These are phyloP conservation scores for Teunomyces panamensis DNA, from an alignment of 805 yeast species.

Conservation along the genomic window DNA sequence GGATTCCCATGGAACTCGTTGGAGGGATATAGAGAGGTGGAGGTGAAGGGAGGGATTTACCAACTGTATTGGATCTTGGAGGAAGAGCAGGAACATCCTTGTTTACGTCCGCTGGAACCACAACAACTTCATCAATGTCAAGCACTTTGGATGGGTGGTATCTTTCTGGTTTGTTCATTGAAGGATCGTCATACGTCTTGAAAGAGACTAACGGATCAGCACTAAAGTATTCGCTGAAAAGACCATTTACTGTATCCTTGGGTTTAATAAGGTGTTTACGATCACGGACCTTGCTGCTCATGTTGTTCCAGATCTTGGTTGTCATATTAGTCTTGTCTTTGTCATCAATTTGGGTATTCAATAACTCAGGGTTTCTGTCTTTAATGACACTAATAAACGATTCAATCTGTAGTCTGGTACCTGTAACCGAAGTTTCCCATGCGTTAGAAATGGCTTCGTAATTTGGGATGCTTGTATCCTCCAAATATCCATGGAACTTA, in stretches of 20 bases:
- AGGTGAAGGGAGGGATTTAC: neutral
- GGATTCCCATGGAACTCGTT: neutral
- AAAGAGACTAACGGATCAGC: constrained; percentile 34
- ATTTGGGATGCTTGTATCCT: constrained; percentile 6
- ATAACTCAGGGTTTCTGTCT: constrained; percentile 34
- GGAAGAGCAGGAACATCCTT: constrained; percentile 1
- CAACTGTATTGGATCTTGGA: constrained; percentile 7
- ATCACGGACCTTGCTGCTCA: constrained; percentile 16
- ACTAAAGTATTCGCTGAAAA: constrained; percentile 27
- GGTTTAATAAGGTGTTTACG: constrained; percentile 24
- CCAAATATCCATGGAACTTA: constrained; percentile 26
- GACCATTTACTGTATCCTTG: constrained; percentile 27
- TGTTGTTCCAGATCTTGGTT: constrained; percentile 27
- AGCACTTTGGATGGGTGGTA: constrained; percentile 26
- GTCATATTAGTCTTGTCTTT: constrained; percentile 21
- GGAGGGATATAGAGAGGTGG: constrained; percentile 5
- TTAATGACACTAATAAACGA: constrained; percentile 26
- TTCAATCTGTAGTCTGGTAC: constrained; percentile 37
- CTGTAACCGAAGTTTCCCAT: constrained; percentile 39
- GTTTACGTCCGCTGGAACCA: constrained; percentile 3
- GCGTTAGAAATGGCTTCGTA: constrained; percentile 34
- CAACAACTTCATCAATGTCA: constrained; percentile 5
- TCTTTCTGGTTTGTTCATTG: constrained; percentile 21
- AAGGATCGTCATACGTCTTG: constrained; percentile 23
- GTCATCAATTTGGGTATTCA: constrained; percentile 35